Percentiles rank a stretch among this genome's conserved stretches.
phyloP scores from a whole-genome alignment of 2,329 filamentous ascomycete species.

The Leptographium galeiforme region DNA sequence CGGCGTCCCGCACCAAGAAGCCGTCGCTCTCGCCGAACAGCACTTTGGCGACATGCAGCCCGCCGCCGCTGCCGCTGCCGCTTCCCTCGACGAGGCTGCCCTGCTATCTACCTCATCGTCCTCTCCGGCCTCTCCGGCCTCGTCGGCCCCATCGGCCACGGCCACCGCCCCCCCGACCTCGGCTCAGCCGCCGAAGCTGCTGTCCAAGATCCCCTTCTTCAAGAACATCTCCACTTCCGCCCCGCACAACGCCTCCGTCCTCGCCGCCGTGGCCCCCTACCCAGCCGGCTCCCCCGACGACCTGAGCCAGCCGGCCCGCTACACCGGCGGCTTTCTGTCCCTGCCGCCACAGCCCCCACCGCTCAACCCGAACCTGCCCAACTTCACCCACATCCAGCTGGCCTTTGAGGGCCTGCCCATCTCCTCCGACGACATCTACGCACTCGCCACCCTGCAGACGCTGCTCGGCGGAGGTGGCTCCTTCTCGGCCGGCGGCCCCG shows the following conservation, averaged over 20 bases:
- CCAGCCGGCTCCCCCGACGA: slow-evolving; percentile 36
- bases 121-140: slow-evolving; percentile 19
- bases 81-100: neutral
- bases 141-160: neutral
- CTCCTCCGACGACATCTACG: slow-evolving; percentile 84
- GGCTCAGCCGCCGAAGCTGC: slow-evolving; percentile 45
- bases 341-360: slow-evolving; percentile 71
- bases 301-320: slow-evolving; percentile 56
- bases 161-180: slow-evolving; percentile 15
- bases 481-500: slow-evolving; percentile 90
- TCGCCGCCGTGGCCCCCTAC: slow-evolving; percentile 28
- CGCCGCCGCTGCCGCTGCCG: slow-evolving; percentile 20
- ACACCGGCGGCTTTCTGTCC: slow-evolving; percentile 87
- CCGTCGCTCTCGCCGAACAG: slow-evolving; percentile 65
- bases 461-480: slow-evolving; percentile 91
- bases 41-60: slow-evolving; percentile 85
- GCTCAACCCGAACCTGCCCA: slow-evolving; percentile 60
- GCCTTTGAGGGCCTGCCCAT: slow-evolving; percentile 93
- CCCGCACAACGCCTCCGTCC: slow-evolving; percentile 44
- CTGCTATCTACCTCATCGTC: slow-evolving; percentile 11
- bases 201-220: slow-evolving; percentile 68
- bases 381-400: slow-evolving; percentile 85
- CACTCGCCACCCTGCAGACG: slow-evolving; percentile 86
- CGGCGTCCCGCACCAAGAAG: slow-evolving; percentile 70
- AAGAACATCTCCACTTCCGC: slow-evolving; percentile 76